A percentile compares a stretch with the other conserved stretches of the same genome.
These are phyloP conservation scores for Caloboletus firmus DNA, from an alignment of 1,284 basidiomycete genomes.

Conservation along the genomic window DNA sequence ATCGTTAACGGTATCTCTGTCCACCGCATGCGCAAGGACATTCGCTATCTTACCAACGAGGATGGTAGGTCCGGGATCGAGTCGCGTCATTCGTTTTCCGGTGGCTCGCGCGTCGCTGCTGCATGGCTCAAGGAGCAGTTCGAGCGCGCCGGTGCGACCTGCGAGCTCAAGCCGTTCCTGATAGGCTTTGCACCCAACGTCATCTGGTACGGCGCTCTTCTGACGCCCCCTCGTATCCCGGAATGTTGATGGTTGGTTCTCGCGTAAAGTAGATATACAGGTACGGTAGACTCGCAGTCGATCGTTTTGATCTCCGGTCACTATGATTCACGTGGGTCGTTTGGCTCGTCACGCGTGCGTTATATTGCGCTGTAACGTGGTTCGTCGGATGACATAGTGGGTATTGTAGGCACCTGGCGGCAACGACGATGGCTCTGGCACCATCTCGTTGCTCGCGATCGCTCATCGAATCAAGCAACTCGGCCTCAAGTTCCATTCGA, in stretches of 20 bases:
- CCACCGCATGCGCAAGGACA: constrained; percentile 63
- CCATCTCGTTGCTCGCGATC: constrained; percentile 72
- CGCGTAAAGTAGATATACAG: constrained; percentile 50
- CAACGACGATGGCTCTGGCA: constrained; percentile 84
- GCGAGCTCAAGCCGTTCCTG: constrained; percentile 65
- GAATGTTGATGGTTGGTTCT: background rate
- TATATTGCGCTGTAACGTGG: background rate
- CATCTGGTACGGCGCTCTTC: constrained; percentile 56
- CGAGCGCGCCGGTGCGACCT: constrained; percentile 71
- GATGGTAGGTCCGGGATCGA: constrained; percentile 62
- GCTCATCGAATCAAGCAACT: constrained; percentile 66
- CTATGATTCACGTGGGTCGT: constrained; percentile 85
- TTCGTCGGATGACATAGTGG: background rate
- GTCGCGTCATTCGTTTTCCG: constrained; percentile 76
- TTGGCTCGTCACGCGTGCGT: constrained; percentile 50
- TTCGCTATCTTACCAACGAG: constrained; percentile 83
- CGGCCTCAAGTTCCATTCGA: constrained; percentile 61
- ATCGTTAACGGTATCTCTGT: constrained; percentile 65
- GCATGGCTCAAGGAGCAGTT: constrained; percentile 72
- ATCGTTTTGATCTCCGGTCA: constrained; percentile 77
- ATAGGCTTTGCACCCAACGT: constrained; percentile 80
- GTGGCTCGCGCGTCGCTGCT: constrained; percentile 68
- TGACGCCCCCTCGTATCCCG: background rate
- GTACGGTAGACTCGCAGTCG: constrained; percentile 44
- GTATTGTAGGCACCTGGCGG: constrained; percentile 43